These are phyloP conservation scores for Baeospora myosura DNA, from an alignment of 1,284 basidiomycete species.

Conservation along the genomic window DNA sequence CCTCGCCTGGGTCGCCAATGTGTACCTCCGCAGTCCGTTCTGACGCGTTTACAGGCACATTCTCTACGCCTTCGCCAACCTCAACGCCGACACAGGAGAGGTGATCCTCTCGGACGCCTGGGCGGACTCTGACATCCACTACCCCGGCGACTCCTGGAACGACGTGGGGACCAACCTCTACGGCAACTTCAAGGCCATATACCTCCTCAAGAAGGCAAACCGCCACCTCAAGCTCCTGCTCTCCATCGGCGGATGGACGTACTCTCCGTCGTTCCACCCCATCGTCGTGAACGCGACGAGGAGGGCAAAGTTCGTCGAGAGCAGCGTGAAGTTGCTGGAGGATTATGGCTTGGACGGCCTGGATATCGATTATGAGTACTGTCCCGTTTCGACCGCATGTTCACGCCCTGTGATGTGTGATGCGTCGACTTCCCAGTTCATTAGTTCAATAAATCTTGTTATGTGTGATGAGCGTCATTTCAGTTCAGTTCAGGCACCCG, in stretches of 20 bases:
- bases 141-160: constrained; percentile 80
- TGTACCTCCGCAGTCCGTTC: constrained; percentile 11
- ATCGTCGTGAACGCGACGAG: constrained; percentile 58
- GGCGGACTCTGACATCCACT: constrained; percentile 90
- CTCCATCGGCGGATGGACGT: constrained; percentile 89
- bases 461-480: too few relatives aligned
- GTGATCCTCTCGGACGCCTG: constrained; percentile 86
- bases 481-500: too few relatives aligned
- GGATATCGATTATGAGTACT: constrained; percentile 82
- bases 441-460: too few relatives aligned
- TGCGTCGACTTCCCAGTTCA: too few relatives aligned
- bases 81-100: constrained; percentile 76
- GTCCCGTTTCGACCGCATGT: too few relatives aligned
- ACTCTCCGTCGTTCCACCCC: constrained; percentile 74
- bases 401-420: too few relatives aligned
- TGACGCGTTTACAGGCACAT: constrained; percentile 50
- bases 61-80: constrained; percentile 86
- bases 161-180: constrained; percentile 82
- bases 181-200: constrained; percentile 91
- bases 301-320: constrained; percentile 72
- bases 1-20: neutral
- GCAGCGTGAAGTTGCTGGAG: constrained; percentile 75
- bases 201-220: constrained; percentile 81
- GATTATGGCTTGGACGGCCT: constrained; percentile 71
- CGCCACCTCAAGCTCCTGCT: constrained; percentile 81